Evolutionary conservation across 495 filamentous ascomycete genomes (phyloP).

Genomic region (Parmelia sp.): DNA sequence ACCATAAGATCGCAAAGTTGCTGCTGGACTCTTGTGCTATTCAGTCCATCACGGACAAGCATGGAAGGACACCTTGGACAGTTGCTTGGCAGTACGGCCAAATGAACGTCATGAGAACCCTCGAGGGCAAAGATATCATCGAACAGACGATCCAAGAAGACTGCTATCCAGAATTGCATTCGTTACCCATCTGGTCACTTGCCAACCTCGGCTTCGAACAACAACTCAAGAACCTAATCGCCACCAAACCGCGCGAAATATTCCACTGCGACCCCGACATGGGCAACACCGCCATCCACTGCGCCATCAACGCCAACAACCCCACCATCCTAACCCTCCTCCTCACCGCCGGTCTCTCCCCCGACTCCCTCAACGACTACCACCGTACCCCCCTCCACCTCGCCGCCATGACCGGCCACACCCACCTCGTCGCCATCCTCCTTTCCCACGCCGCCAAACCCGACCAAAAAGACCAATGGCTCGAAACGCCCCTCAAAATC

Average conservation of each 20-base stretch:
- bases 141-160: neutral
- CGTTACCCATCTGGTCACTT: slow-evolving; percentile 20
- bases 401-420: slow-evolving; percentile 4
- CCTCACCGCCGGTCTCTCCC: slow-evolving; percentile 1
- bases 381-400: slow-evolving; percentile 17
- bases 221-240: slow-evolving; percentile 4
- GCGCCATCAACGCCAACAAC: slow-evolving; percentile 13
- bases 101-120: slow-evolving; percentile 15
- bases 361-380: slow-evolving; percentile 8
- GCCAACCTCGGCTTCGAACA: slow-evolving; percentile 10
- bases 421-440: slow-evolving; percentile 6
- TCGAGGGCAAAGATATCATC: slow-evolving; percentile 3
- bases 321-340: slow-evolving; percentile 10
- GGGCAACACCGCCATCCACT: slow-evolving; percentile 18
- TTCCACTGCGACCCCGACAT: slow-evolving; percentile 17
- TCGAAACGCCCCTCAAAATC: slow-evolving; percentile 57
- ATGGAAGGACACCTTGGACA: slow-evolving; percentile 16
- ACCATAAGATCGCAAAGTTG: slow-evolving; percentile 7
- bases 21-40: slow-evolving; percentile 16
- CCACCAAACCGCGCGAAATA: slow-evolving; percentile 1
- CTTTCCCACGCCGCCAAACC: neutral
- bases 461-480: slow-evolving; percentile 10
- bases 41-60: slow-evolving; percentile 1
- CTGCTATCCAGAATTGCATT: neutral
- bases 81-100: slow-evolving; percentile 25